Conservation (phyloP, 2,329 filamentous ascomycete genomes). For the Aspergillus pseudonomiae region DNA sequence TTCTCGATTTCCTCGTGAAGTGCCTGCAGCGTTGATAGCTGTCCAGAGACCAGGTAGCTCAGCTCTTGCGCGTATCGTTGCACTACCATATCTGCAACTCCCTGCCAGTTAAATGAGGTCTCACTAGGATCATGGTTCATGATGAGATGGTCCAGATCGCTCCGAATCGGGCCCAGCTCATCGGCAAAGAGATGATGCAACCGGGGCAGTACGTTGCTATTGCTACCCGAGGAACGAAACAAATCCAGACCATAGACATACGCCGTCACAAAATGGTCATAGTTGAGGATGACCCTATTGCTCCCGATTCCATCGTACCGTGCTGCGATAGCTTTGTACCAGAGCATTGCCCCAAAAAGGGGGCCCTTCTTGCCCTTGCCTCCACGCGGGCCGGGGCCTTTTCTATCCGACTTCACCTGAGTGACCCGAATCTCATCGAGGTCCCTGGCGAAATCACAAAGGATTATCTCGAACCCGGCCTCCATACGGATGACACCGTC, state of each 20-base stretch:
- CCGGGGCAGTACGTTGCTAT: constrained; percentile 42
- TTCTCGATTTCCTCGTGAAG: constrained; percentile 34
- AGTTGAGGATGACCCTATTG: constrained; percentile 49
- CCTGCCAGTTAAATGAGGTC: constrained; percentile 64
- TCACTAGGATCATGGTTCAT: constrained; percentile 30
- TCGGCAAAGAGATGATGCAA: constrained; percentile 32
- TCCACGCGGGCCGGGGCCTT: not conserved
- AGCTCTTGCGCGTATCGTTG: constrained; percentile 63
- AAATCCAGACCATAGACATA: constrained; percentile 49
- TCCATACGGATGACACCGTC: constrained; percentile 71
- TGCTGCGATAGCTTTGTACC: constrained; percentile 30
- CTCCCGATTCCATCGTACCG: constrained; percentile 39
- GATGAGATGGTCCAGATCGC: constrained; percentile 51
- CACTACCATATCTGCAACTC: constrained; percentile 66
- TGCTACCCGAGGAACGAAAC: constrained; percentile 34
- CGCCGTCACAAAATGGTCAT: constrained; percentile 53
- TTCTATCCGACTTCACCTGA: constrained; percentile 23
- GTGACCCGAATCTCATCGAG: constrained; percentile 43
- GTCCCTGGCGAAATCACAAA: constrained; percentile 62
- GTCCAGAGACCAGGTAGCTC: constrained; percentile 35
- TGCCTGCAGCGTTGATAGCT: constrained; percentile 22
- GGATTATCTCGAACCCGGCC: constrained; percentile 70
- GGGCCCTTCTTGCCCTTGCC: not conserved
- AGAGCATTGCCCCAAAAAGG: constrained; percentile 4
- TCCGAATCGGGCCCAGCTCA: constrained; percentile 42